Conservation (phyloP, 73 alveolate species). For the Effrenium voratum region DNA sequence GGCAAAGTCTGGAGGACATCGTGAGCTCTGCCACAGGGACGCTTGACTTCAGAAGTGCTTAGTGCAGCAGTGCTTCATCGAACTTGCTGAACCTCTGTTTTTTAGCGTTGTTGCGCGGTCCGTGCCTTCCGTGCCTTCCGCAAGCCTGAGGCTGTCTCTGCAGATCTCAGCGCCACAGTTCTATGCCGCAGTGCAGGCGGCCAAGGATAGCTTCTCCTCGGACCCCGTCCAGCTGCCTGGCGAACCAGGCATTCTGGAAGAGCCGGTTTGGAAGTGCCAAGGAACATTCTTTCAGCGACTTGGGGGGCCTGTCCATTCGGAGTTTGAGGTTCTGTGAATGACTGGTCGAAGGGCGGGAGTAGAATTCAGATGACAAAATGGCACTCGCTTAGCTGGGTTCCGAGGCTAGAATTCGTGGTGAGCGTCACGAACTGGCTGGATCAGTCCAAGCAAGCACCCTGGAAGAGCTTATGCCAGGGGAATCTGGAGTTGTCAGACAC, state of each 20-base stretch:
- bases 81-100: not conserved
- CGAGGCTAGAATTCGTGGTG: conserved; percentile 1
- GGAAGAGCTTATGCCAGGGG: not conserved
- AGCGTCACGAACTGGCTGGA: conserved; percentile 47
- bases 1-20: conserved; percentile 1
- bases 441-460: not conserved
- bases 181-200: conserved; percentile 25
- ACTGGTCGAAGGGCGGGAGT: not conserved
- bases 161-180: conserved; percentile 22
- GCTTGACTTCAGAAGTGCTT: not conserved
- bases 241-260: too few relatives aligned
- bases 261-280: conserved; percentile 4
- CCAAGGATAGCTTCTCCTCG: too few relatives aligned
- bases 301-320: not conserved
- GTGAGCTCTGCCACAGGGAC: not conserved
- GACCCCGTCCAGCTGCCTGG: too few relatives aligned
- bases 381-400: not conserved
- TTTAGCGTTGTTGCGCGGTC: not conserved
- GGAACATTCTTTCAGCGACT: not conserved
- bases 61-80: not conserved
- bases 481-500: not conserved
- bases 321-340: not conserved
- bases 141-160: not conserved
- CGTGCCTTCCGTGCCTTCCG: not conserved
- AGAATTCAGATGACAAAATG: not conserved